A percentile compares a stretch with the other conserved stretches of the same genome.
Conservation (phyloP, 257 asterid genomes). For the Rubia yunnanensis region DNA sequence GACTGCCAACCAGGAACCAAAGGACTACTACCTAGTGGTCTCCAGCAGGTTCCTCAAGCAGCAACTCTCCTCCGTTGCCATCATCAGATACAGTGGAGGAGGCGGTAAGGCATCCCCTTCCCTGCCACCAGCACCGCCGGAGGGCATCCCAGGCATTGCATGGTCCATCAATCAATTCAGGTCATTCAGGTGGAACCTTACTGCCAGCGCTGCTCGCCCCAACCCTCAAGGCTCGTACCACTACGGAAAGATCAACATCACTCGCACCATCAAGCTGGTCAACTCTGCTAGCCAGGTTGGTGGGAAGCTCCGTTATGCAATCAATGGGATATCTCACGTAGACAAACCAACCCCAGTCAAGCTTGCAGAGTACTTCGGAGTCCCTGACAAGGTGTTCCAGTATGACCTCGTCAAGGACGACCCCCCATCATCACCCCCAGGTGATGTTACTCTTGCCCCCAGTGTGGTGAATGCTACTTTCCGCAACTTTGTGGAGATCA, state of each 20-base stretch:
- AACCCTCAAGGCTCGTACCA: conserved; percentile 30
- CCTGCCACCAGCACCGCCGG: conserved; percentile 32
- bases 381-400: conserved; percentile 14
- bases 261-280: conserved; percentile 22
- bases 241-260: conserved; percentile 26
- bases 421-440: conserved; percentile 3
- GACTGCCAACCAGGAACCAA: conserved; percentile 34
- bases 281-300: conserved; percentile 7
- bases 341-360: conserved; percentile 21
- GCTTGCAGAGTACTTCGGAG: conserved; percentile 23
- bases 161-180: conserved; percentile 31
- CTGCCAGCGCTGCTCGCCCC: conserved; percentile 32
- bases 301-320: conserved; percentile 24
- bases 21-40: conserved; percentile 39
- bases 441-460: conserved; percentile 11
- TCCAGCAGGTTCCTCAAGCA: conserved; percentile 29
- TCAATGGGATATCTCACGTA: conserved; percentile 23
- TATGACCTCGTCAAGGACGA: conserved; percentile 31
- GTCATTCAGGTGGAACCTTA: conserved; percentile 27
- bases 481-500: conserved; percentile 44
- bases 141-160: conserved; percentile 13
- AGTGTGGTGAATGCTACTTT: conserved; percentile 35
- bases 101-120: conserved; percentile 27
- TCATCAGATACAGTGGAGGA: conserved; percentile 28
- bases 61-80: conserved; percentile 12